These are phyloP conservation scores for Schizothecium vesticola DNA, from an alignment of 495 filamentous ascomycete genomes.

Conservation along the genomic window DNA sequence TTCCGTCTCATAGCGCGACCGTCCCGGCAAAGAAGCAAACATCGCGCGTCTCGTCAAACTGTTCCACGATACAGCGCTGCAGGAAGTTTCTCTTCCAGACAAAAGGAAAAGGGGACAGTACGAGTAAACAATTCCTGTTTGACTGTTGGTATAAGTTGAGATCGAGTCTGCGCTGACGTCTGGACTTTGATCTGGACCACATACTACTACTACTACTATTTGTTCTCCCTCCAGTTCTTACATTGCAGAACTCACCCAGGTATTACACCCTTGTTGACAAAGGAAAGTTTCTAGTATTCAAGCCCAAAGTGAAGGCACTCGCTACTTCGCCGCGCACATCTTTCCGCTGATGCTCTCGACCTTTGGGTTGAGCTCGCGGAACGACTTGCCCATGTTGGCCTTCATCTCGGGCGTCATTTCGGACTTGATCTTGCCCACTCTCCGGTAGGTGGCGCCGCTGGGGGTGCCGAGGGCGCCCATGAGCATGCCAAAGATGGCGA, in stretches of 20 bases:
- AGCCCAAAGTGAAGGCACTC: background rate
- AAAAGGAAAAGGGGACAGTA: background rate
- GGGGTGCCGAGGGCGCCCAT: constrained; percentile 2
- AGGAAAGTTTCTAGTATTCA: background rate
- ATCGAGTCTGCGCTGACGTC: background rate
- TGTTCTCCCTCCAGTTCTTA: background rate
- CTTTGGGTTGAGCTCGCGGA: constrained; percentile 5
- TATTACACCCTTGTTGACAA: background rate
- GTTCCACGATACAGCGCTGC: no score
- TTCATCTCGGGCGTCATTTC: constrained; percentile 12
- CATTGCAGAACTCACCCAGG: background rate
- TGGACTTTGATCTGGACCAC: background rate
- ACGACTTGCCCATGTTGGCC: constrained; percentile 7
- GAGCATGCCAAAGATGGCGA: constrained; percentile 8
- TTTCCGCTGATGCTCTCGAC: background rate
- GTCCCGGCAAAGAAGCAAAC: no score
- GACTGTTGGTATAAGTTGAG: background rate
- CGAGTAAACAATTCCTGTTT: background rate
- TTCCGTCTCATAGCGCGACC: no score
- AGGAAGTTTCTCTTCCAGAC: background rate
- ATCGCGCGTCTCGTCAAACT: no score
- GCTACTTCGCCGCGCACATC: background rate
- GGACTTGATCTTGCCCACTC: background rate
- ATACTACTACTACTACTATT: background rate
- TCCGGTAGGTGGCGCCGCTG: background rate